Base-by-base conservation (phyloP, 495 filamentous ascomycete genomes). In the Durotheca rogersii region DNA sequence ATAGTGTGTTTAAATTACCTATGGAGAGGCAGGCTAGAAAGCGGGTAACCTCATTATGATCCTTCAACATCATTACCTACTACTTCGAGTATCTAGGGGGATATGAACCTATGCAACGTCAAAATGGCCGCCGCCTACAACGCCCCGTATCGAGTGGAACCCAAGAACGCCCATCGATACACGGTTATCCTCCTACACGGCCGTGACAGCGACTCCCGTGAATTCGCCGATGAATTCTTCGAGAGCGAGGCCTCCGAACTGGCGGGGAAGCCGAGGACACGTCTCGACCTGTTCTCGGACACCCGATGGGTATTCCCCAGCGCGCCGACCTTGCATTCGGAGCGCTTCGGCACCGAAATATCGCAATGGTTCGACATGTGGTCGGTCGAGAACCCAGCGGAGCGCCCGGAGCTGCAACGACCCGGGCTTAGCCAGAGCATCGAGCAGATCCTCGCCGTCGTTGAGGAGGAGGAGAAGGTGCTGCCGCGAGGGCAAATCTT, bases 171-270 rank as follows among this genome's bases (percentile, higher is more conserved):
- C n/a, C n/a, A n/a, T n/a, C n/a, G n/a, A n/a, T n/a, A 79, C 41
- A 84, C 79, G 0, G 62, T 74, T 14, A 82, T 84, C 30, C 58
- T 81, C 10, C 72, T 81, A 3, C 79, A 81, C 52, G 80, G 78
- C 12, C 69, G 75, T 4, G 75, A 71, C 21, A 81, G 78, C 57
- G 54, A 62, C 16, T 75, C 71, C 4, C 44, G 57, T 18, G 75
- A 81, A 50, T 81, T 83, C 51, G 70, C 75, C 19, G 53, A 61
- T 21, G 77, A 82, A n/a, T 56, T 81, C 20, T 67, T 78, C 39
- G 58, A 65, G 10, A 50, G 48, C 17, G 40, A 69, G 54, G 56
- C 60, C 0, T 63, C 60, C 1, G 9, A 57, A 60, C 32, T 65
- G 63, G 40, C 65, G 69, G 27, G 59, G 41, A 11, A 58, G 58